These are phyloP conservation scores for Lichtheimia hyalospora DNA, from an alignment of 371 early-diverging fungal species.

Conservation along the genomic window DNA sequence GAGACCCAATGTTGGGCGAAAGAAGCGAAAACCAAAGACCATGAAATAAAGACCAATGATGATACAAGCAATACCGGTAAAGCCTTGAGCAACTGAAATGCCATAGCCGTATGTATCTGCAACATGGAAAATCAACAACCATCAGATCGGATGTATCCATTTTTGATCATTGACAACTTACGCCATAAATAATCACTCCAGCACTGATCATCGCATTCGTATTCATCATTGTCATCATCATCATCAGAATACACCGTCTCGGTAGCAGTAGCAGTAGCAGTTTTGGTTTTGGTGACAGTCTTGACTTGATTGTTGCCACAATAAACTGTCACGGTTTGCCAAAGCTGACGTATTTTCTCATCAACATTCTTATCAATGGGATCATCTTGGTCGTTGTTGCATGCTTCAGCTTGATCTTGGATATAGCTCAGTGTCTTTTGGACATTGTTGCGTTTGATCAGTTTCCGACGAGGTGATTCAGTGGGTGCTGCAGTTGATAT, in stretches of 20 bases:
- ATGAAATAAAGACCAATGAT: conserved; percentile 39
- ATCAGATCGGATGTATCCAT: neutral
- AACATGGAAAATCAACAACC: neutral
- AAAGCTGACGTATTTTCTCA: conserved; percentile 17
- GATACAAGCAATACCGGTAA: conserved; percentile 39
- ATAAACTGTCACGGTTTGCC: conserved; percentile 38
- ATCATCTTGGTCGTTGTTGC: conserved; percentile 16
- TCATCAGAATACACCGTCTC: conserved; percentile 10
- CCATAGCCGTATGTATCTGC: conserved; percentile 47
- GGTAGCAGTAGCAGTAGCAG: conserved; percentile 14
- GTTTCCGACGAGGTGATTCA: neutral
- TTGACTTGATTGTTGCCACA: conserved; percentile 34
- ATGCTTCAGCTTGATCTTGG: conserved; percentile 33
- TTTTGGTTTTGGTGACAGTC: conserved; percentile 37
- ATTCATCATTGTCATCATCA: conserved; percentile 6
- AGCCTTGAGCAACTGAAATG: conserved; percentile 40
- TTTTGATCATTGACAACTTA: conserved; percentile 15
- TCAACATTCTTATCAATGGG: conserved; percentile 3
- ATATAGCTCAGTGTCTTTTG: conserved; percentile 27
- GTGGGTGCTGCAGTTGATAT: conserved; percentile 4
- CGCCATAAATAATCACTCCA: conserved; percentile 49
- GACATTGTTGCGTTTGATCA: conserved; percentile 25
- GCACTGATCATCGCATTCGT: conserved; percentile 29
- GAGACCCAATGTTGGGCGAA: conserved; percentile 40
- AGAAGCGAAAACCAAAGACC: conserved; percentile 43